These are phyloP conservation scores for Camellia lanceoleosa DNA, from an alignment of 148 eudicot species.

Conservation along the genomic window DNA sequence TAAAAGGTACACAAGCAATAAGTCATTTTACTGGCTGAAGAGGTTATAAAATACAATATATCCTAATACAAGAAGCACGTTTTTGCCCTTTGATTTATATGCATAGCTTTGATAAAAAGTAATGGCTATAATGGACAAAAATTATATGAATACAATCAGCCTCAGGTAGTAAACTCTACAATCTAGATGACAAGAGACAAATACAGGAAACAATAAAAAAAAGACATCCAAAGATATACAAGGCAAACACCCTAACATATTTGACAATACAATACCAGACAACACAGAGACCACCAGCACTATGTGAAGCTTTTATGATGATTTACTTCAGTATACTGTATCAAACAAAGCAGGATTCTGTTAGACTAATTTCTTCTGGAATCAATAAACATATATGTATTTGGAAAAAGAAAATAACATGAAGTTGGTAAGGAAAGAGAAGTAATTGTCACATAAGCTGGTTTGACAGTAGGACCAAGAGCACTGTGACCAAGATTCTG, in stretches of 20 bases:
- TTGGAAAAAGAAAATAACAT: not conserved
- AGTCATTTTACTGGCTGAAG: not conserved
- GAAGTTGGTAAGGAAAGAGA: not conserved
- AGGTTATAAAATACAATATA: not conserved
- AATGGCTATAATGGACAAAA: not conserved
- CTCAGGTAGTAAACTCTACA: not conserved
- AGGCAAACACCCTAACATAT: not conserved
- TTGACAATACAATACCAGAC: not conserved
- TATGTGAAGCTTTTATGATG: not conserved
- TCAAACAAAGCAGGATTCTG: constrained; percentile 7
- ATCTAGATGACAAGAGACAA: not conserved
- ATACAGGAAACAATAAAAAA: not conserved
- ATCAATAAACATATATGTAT: not conserved
- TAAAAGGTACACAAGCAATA: not conserved
- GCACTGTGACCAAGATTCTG: not conserved
- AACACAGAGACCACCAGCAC: constrained; percentile 8
- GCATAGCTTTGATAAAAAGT: not conserved
- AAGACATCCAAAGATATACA: not conserved
- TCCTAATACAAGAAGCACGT: not conserved
- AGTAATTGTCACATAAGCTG: not conserved
- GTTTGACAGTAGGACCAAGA: not conserved
- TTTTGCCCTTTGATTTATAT: not conserved
- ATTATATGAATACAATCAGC: not conserved
- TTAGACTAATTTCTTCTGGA: not conserved
- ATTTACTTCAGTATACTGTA: constrained; percentile 20